Evolutionary conservation across 2,329 filamentous ascomycete genomes (phyloP), one percentile per base, ranked within the genome.

Genomic region (Pseudopyrenochaeta lycopersici): DNA sequence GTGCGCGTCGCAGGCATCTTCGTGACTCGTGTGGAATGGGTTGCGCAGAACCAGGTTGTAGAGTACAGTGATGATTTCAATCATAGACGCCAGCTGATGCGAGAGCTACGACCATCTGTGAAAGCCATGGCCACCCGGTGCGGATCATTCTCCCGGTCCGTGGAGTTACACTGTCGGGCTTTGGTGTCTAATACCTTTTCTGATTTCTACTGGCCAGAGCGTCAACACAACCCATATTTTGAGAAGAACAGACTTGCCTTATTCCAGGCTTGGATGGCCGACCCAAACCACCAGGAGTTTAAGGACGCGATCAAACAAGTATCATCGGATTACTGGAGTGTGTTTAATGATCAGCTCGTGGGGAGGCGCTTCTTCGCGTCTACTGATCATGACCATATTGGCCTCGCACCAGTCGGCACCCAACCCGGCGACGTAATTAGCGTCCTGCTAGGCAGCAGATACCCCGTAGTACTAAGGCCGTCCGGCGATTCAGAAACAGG

Each of bases 401-500:
- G 44, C 9, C 30, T 48, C 10, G 32, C 39, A 17, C 33, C 32
- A 12, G 18, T 12, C 2, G 53, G 45, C 4, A 42, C 46, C 4
- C 27, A 42, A 32, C 5, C 36, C 12, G 53, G 40, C 4, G 53
- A 52, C 30, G 14, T 46, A 7, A n/a, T 56, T n/a, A 18, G 31
- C 7, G 41, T 52, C 7, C 14, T 52, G 12, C 12, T 56, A 1
- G 49, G 49, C 20, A 46, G 44, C 36, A 23, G 23, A 21, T 41
- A 12, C 17, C 48, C 53, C 4, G 30, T 56, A 2, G 11, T 56
- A 1, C 27, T 56, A 11, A 32, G 53, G 10, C 39, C 31, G 11
- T 11, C 23, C 3, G 14, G 20, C 10, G 18, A 27, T 4, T 2
- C 32, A 2, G 20, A 7, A 14, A 9, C 7, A 33, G 9, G 23